Evolutionary conservation across 139 green algal species (phyloP), one percentile per base, ranked within the genome.

Genomic region (Auxenochlorella pyrenoidosa): DNA sequence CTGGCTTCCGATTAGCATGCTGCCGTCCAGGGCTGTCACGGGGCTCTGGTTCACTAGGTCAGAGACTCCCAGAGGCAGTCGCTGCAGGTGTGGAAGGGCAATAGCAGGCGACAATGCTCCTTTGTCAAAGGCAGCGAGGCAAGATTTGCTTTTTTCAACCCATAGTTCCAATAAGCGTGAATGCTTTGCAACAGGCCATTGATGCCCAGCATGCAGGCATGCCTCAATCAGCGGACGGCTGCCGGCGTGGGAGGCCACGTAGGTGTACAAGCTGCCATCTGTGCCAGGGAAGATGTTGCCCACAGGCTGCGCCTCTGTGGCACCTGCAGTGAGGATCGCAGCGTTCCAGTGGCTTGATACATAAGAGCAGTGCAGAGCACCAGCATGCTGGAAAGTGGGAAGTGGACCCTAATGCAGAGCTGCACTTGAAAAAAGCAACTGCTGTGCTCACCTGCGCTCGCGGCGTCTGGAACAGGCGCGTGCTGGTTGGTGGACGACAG

Each of bases 181-280:
- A 54, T 54, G 47, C 47, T 54, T 54, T 10, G 47, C 47, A 54
- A 54, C 47, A 54, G 47, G 47, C 47, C 47, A 54, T 54, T 54
- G 47, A 54, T 54, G 47, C 10, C 8, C 10, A 22, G 54, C 54
- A 63, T 43, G 68, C 68, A 75, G 68, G 30, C 79, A 38, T 51
- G 43, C 80, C 80, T 85, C 80, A 19, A 85, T 85, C 12, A 70
- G 80, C 16, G 80, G 63, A 1, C 38, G 30, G 38, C 30, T 44
- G 12, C 22, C n/a, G n/a, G n/a, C 80, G 28, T 77, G 59, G 1
- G 38, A 34, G 6, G 59, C 80, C 32, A 65, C 15, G 65, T 97
- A 97, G 8, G 90, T 86, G 86, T 99, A 99, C 79, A 99, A 89
- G 28, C 90, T 91, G 47, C 97, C 97, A 79, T 99, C 96, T 5